phyloP scores from a whole-genome alignment of 2,329 filamentous ascomycete genomes.

The Diplodia intermedia region DNA sequence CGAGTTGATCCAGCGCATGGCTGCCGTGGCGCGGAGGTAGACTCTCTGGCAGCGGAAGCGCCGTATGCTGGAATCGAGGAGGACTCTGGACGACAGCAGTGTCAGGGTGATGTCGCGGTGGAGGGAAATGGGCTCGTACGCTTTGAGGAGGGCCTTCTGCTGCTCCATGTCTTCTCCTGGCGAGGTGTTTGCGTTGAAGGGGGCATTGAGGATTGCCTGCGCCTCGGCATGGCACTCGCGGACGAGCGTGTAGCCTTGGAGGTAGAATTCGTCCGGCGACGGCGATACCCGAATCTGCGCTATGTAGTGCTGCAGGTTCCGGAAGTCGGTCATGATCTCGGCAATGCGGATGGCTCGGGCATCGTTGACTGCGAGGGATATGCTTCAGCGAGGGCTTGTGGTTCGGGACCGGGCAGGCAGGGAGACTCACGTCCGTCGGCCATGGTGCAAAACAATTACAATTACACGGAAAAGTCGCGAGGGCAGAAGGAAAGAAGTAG shows the following conservation, averaged over 20 bases:
- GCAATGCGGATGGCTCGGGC: constrained; percentile 67
- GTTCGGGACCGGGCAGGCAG: constrained; percentile 2
- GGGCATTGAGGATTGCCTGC: constrained; percentile 60
- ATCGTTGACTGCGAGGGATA: constrained; percentile 61
- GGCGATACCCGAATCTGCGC: constrained; percentile 60
- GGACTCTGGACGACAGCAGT: constrained; percentile 55
- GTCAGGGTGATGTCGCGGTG: constrained; percentile 2
- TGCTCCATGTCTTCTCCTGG: constrained; percentile 58
- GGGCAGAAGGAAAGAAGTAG: constrained; percentile 10
- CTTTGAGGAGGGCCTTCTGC: constrained; percentile 63
- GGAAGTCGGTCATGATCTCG: constrained; percentile 70
- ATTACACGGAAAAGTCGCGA: constrained; percentile 17
- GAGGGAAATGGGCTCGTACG: constrained; percentile 49
- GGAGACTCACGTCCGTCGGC: constrained; percentile 62
- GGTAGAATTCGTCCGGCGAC: constrained; percentile 62
- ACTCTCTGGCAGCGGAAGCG: constrained; percentile 68
- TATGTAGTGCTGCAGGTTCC: constrained; percentile 66
- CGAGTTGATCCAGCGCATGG: constrained; percentile 64
- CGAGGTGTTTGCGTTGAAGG: constrained; percentile 56
- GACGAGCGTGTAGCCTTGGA: constrained; percentile 65
- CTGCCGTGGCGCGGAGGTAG: constrained; percentile 65
- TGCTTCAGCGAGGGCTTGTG: background rate
- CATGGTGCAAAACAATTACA: constrained; percentile 49
- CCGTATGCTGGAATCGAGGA: constrained; percentile 65
- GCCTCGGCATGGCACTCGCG: constrained; percentile 63